phyloP scores from a whole-genome alignment of 2,329 filamentous ascomycete genomes.

The Monosporascus sp. region DNA sequence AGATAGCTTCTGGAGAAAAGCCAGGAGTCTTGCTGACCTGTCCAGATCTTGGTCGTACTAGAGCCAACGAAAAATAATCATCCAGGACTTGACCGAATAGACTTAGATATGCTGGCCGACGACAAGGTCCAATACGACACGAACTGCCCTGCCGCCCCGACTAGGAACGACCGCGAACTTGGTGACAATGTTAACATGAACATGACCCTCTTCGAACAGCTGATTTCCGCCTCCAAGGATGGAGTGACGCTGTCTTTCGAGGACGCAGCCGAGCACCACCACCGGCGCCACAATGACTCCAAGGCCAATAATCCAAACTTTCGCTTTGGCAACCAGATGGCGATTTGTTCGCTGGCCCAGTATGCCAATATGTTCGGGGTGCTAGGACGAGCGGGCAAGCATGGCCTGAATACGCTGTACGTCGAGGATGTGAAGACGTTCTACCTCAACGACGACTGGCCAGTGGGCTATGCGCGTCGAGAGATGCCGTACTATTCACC shows the following conservation, averaged over 20 bases:
- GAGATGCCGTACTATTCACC: conserved; percentile 4
- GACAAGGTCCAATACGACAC: conserved; percentile 3
- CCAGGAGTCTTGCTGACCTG: too few relatives aligned
- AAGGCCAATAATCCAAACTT: conserved; percentile 2
- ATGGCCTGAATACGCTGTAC: conserved; percentile 3
- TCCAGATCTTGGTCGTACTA: neutral
- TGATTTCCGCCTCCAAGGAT: conserved; percentile 1
- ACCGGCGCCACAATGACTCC: conserved; percentile 3
- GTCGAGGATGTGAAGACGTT: conserved; percentile 2
- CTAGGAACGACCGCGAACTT: conserved; percentile 1
- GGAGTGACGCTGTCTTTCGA: conserved; percentile 2
- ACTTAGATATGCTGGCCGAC: conserved; percentile 2
- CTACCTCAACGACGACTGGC: conserved; percentile 4
- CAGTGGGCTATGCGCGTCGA: conserved; percentile 1
- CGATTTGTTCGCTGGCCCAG: conserved; percentile 2
- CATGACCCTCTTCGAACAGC: conserved; percentile 2
- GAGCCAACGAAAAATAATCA: conserved; percentile 1
- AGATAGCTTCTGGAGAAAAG: too few relatives aligned
- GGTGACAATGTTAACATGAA: conserved; percentile 5
- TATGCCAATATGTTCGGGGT: conserved; percentile 4
- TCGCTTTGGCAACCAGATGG: conserved; percentile 3
- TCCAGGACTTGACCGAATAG: conserved; percentile 1
- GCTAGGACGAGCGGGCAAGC: neutral
- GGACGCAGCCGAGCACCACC: conserved; percentile 5
- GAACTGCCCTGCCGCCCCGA: conserved; percentile 3